These are phyloP conservation scores for Phytophthora constricta DNA, from an alignment of 352 stramenopile genomes.

Conservation along the genomic window DNA sequence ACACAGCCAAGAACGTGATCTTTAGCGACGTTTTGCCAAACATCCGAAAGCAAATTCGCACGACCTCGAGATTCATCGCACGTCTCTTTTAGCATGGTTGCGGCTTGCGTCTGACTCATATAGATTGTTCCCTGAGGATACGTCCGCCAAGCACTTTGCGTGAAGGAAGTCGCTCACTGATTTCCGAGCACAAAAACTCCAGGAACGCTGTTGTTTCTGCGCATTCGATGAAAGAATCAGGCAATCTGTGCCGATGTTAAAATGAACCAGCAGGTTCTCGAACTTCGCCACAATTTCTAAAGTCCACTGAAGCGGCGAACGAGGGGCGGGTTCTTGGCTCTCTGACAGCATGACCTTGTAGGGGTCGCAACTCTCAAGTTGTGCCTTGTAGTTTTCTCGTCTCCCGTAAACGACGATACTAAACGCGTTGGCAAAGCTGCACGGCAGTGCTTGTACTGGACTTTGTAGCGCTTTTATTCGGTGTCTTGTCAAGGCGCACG, in stretches of 20 bases:
- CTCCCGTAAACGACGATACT: neutral
- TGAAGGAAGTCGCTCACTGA: constrained; percentile 3
- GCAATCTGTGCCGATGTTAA: constrained; percentile 3
- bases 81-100: neutral
- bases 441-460: neutral
- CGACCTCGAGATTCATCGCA: neutral
- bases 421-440: neutral
- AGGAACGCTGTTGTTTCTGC: constrained; percentile 2
- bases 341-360: neutral
- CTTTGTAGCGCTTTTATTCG: neutral
- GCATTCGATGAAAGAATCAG: constrained; percentile 13
- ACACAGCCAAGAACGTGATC: neutral
- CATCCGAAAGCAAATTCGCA: neutral
- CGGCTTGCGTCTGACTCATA: neutral
- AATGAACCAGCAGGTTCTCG: constrained; percentile 3
- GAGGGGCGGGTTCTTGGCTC: neutral
- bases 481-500: neutral
- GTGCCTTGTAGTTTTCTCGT: neutral
- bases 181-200: constrained; percentile 1
- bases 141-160: neutral
- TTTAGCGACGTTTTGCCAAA: neutral
- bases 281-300: neutral
- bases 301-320: neutral
- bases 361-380: neutral
- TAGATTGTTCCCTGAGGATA: neutral